phyloP scores from a whole-genome alignment of 1,284 basidiomycete species.

The Thelephora terrestris region DNA sequence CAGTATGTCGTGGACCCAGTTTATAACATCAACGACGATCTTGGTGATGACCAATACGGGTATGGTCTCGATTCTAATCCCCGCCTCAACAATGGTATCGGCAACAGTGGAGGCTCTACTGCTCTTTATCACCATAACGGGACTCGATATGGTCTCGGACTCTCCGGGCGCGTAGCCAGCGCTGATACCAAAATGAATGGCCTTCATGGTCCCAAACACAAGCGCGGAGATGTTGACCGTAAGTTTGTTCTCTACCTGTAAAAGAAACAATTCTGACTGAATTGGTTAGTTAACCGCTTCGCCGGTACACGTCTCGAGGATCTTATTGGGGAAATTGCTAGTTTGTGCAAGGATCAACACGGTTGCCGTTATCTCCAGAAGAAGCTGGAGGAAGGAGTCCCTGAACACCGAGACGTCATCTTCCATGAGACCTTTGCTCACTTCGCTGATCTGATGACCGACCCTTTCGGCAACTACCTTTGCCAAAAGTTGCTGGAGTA shows the following conservation, averaged over 20 bases:
- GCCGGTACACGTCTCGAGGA: conserved; percentile 93
- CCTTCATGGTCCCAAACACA: conserved; percentile 85
- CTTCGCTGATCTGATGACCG: conserved; percentile 98
- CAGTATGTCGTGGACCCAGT: conserved; percentile 53
- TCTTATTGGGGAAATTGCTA: conserved; percentile 87
- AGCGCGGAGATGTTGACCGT: conserved; percentile 87
- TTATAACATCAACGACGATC: conserved; percentile 41
- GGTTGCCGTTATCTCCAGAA: conserved; percentile 98
- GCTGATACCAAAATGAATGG: conserved; percentile 77
- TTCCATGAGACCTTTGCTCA: conserved; percentile 97
- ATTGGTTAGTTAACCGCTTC: conserved; percentile 76
- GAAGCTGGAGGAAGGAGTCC: conserved; percentile 93
- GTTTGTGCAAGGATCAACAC: conserved; percentile 97
- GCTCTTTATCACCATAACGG: conserved; percentile 74
- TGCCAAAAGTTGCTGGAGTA: conserved; percentile 98
- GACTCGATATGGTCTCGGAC: conserved; percentile 61
- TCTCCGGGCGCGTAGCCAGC: conserved; percentile 37
- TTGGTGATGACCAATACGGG: conserved; percentile 34
- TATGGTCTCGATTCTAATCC: conserved; percentile 12
- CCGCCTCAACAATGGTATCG: conserved; percentile 15
- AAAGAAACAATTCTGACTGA: conserved; percentile 2
- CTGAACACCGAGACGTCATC: conserved; percentile 97
- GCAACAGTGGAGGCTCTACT: conserved; percentile 60
- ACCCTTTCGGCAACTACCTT: conserved; percentile 99
- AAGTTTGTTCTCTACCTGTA: conserved; percentile 38